These are phyloP conservation scores for Xylaria sp. DNA, from an alignment of 2,329 filamentous ascomycete species.

Conservation along the genomic window DNA sequence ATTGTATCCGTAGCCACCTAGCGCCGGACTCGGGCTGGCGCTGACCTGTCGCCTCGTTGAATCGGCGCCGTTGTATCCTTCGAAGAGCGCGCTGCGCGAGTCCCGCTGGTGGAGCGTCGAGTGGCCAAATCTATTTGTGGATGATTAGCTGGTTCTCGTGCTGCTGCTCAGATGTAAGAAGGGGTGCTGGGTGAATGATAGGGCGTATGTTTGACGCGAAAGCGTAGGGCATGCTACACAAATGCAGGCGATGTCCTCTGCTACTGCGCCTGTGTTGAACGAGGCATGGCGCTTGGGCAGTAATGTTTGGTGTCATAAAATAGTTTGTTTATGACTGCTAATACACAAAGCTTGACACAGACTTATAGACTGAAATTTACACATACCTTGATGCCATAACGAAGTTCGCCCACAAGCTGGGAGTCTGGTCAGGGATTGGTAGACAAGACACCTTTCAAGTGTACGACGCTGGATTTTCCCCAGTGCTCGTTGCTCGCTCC, in stretches of 20 bases:
- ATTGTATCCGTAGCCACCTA: conserved; percentile 57
- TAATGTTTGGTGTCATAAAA: not conserved
- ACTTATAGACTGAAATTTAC: not conserved
- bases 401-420: conserved; percentile 12
- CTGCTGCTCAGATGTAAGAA: not conserved
- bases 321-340: not conserved
- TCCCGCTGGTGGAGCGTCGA: conserved; percentile 76
- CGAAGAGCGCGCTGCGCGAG: conserved; percentile 75
- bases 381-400: conserved; percentile 43
- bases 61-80: conserved; percentile 67
- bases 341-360: too few species aligned
- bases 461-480: conserved; percentile 2
- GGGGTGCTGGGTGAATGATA: not conserved
- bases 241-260: not conserved
- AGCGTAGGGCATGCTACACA: not conserved
- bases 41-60: conserved; percentile 50
- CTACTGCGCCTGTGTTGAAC: not conserved
- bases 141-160: not conserved
- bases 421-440: not conserved
- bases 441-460: conserved; percentile 8
- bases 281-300: not conserved
- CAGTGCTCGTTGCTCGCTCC: not conserved
- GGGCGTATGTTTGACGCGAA: not conserved
- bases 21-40: conserved; percentile 50
- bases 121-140: conserved; percentile 63